A percentile compares a stretch with the other conserved stretches of the same genome.
phyloP scores from a whole-genome alignment of 2,329 filamentous ascomycete genomes.

The Pyricularia grisea region DNA sequence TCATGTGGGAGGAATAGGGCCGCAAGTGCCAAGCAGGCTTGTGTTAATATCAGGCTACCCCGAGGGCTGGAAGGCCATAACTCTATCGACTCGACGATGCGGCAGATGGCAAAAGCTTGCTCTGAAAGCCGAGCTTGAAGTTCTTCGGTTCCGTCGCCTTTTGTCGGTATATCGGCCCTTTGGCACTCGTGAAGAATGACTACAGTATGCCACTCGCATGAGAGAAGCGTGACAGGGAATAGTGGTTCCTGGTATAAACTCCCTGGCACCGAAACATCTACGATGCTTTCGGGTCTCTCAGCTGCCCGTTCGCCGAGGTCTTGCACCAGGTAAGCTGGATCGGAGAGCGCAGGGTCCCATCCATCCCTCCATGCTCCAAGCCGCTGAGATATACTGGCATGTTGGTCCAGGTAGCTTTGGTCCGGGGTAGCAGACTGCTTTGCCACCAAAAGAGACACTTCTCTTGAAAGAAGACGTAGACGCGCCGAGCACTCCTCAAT shows the following conservation, averaged over 20 bases:
- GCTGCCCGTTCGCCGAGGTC: slow-evolving; percentile 18
- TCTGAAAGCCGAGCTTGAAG: slow-evolving; percentile 39
- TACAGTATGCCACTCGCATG: slow-evolving; percentile 70
- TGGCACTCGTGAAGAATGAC: slow-evolving; percentile 75
- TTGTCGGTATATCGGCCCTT: slow-evolving; percentile 28
- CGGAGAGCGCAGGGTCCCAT: slow-evolving; percentile 21
- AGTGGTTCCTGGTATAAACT: slow-evolving; percentile 61
- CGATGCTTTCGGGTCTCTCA: slow-evolving; percentile 53
- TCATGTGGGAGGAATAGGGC: slow-evolving; percentile 74
- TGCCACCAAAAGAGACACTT: slow-evolving; percentile 72
- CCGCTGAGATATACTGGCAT: slow-evolving; percentile 38
- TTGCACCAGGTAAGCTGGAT: slow-evolving; percentile 1
- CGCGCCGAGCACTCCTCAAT: slow-evolving; percentile 58
- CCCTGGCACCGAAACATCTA: slow-evolving; percentile 59
- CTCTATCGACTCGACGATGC: slow-evolving; percentile 71
- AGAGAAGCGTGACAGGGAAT: slow-evolving; percentile 65
- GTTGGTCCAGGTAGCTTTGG: slow-evolving; percentile 56
- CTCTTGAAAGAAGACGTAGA: slow-evolving; percentile 64
- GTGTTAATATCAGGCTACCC: slow-evolving; percentile 62
- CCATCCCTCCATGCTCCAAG: slow-evolving; percentile 37
- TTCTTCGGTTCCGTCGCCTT: background rate
- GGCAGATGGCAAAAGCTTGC: slow-evolving; percentile 62
- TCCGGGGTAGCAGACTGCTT: slow-evolving; percentile 49
- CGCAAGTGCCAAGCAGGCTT: slow-evolving; percentile 68
- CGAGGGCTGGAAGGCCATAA: slow-evolving; percentile 60